Base-by-base conservation (phyloP, 2,329 filamentous ascomycete species). In the Colletotrichum sp. region DNA sequence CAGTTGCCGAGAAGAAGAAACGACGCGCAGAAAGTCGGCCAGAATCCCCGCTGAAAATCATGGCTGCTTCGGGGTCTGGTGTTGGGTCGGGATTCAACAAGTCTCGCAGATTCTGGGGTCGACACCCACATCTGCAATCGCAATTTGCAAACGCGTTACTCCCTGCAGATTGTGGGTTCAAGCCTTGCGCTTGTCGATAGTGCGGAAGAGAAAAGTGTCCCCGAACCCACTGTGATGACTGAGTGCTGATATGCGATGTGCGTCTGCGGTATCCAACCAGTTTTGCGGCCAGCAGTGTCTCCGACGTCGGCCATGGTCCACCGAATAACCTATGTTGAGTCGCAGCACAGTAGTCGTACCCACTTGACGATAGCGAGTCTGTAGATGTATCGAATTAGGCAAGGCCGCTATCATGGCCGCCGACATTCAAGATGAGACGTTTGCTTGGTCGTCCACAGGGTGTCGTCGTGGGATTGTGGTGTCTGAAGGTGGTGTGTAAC, bases 251-350 rank as follows among this genome's bases (percentile, higher is more conserved):
- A 36, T 64, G 32, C 61, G 34, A 61, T 9, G 15, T 44, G 61
- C 61, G 28, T 27, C 12, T 27, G 34, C 12, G 16, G 32, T 11
- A 48, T 55, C 27, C 57, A 28, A n/a, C 27, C 39, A 28, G 32
- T 69, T 16, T 32, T 55, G 61, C 55, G 39, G 55, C 68, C n/a
- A 52, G 44, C 44, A 52, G 44, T 52, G 44, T 48, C 72, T 75
- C 64, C 74, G 69, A 75, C 64, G 59, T 73, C 74, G 64, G 64
- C 64, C 59, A 34, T 28, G 74, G 36, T 73, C 70, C 74, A 75
- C 70, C 60, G 22, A 73, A 75, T 68, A 75, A 73, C 74, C 70
- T 73, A 64, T 39, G 9, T 32, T 19, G 36, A 48, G 44, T 36
- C 30, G 52, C 57, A 52, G 19, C 28, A 52, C 25, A 72, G 28